Evolutionary conservation across 2,329 filamentous ascomycete species (phyloP), one percentile per base, ranked within the genome.

Genomic region (Phyllosticta citrichinensis): DNA sequence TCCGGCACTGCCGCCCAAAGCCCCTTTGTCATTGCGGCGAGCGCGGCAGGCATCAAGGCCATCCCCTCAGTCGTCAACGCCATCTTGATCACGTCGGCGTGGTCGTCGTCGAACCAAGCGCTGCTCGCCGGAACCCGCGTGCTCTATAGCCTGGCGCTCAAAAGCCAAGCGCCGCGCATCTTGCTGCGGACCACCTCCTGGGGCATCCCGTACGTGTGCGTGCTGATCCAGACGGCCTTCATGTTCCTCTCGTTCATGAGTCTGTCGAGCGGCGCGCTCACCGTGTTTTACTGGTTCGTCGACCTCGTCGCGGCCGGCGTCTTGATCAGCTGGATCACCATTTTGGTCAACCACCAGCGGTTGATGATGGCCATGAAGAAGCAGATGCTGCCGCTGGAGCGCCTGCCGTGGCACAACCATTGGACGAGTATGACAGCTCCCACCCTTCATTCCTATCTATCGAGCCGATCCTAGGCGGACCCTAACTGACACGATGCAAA

Each of bases 181-280:
- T 76, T 88, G 22, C 77, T 78, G 64, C 80, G 82, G 69, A 83
- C 80, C 68, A 87, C 81, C 10, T 79, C 76, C 65, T 79, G 80
- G 11, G 86, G 86, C 68, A 83, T 94, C 0, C 90, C 90, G 0
- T 80, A 91, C 64, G 90, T 88, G 73, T 89, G 86, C 68, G 88
- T 93, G 50, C 65, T 73, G 1, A 71, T 86, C 30, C 87, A 89
- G 0, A 80, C 90, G 55, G 70, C 83, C 4, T 84, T 94, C 66
- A 82, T 87, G 1, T 77, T 91, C 6, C 76, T 95, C 9, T 83
- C 86, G 2, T 94, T 91, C 73, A 75, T 92, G 57, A 86, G 91
- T 71, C 80, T 94, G 19, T 87, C 83, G 6, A 81, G 83, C 64
- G 79, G 80, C 62, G 84, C 84, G 0, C 72, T 86, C 65, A 85